A percentile compares a stretch with the other conserved stretches of the same genome.
phyloP scores from a whole-genome alignment of 2,329 filamentous ascomycete genomes.

The Fusarium pseudocircinatum region DNA sequence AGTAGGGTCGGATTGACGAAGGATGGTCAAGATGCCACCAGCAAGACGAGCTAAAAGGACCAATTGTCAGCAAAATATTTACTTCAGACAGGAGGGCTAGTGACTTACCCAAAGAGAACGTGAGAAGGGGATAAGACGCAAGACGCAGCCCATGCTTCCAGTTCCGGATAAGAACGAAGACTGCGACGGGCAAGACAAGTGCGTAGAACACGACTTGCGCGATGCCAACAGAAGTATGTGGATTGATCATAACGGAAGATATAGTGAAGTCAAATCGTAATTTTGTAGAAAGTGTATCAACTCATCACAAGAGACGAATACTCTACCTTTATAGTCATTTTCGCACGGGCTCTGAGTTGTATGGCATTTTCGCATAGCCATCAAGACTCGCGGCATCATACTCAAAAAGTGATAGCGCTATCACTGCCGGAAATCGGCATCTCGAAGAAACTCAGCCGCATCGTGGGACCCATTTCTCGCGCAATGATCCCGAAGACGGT shows the following conservation, averaged over 20 bases:
- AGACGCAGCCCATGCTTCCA: neutral
- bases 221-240: neutral
- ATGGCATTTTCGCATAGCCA: neutral
- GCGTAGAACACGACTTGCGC: neutral
- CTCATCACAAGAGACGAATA: accelerated
- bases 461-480: neutral
- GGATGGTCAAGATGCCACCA: neutral
- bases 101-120: neutral
- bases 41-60: neutral
- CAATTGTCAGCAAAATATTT: accelerated
- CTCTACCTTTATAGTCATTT: neutral
- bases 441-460: neutral
- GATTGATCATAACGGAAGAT: neutral
- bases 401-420: neutral
- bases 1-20: neutral
- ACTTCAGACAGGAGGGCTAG: accelerated
- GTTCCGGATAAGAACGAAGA: neutral
- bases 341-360: neutral
- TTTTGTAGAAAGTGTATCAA: no score
- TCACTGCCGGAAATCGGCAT: neutral
- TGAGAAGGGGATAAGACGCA: neutral
- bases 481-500: neutral
- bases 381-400: neutral
- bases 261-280: no score
- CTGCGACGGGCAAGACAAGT: neutral